Percentiles rank a stretch among this genome's conserved stretches.
phyloP scores from a whole-genome alignment of 345 rosid species.

The Hibiscus tridactylites region DNA sequence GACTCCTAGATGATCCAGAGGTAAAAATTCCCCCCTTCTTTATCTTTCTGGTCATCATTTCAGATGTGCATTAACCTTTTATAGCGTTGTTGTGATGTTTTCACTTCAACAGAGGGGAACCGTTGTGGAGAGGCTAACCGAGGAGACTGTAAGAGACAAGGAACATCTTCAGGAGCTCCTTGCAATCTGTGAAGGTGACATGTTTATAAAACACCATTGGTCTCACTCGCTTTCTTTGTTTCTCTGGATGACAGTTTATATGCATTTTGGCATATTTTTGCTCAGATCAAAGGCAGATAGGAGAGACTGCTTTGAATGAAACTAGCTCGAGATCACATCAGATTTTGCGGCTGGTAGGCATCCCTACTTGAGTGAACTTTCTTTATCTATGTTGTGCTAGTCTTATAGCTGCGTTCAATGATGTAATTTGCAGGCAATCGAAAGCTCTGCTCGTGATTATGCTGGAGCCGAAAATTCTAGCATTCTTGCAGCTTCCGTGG shows the following conservation, averaged over 20 bases:
- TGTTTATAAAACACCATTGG: conserved; percentile 18
- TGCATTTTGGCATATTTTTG: conserved; percentile 5
- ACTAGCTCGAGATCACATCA: conserved; percentile 90
- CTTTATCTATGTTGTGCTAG: background rate
- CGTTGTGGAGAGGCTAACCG: conserved; percentile 62
- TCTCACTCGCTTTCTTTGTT: background rate
- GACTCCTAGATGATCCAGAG: conserved; percentile 89
- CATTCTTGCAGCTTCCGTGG: conserved; percentile 68
- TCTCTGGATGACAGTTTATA: conserved; percentile 4
- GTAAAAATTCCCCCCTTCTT: conserved; percentile 19
- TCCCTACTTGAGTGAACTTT: background rate
- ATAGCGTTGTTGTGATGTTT: background rate
- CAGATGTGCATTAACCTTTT: background rate
- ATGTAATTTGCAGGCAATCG: conserved; percentile 53
- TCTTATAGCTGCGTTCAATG: background rate
- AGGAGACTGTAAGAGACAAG: conserved; percentile 50
- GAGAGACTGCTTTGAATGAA: conserved; percentile 76
- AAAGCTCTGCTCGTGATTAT: conserved; percentile 56
- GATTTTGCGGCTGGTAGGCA: conserved; percentile 64
- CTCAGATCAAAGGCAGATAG: conserved; percentile 80
- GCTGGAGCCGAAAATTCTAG: conserved; percentile 34
- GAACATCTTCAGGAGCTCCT: conserved; percentile 60
- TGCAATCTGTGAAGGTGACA: conserved; percentile 60
- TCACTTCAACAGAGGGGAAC: conserved; percentile 62
- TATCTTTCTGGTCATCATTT: background rate